These are phyloP conservation scores for Naganishia randhawae DNA, from an alignment of 768 basidiomycete genomes.

Conservation along the genomic window DNA sequence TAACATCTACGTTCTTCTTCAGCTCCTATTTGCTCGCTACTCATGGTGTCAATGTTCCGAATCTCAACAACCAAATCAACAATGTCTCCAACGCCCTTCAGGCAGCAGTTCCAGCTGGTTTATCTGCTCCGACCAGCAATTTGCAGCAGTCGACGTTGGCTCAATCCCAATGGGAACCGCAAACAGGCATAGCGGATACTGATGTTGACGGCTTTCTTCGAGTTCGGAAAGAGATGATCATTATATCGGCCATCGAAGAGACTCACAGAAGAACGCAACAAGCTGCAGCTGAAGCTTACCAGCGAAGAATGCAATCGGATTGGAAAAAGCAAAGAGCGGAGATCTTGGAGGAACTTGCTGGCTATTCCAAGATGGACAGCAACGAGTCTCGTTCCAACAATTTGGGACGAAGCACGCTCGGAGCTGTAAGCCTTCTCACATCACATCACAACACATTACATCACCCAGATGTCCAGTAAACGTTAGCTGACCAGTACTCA, in stretches of 20 bases:
- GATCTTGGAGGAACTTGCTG: constrained; percentile 28
- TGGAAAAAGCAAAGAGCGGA: constrained; percentile 28
- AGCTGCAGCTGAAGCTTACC: constrained; percentile 30
- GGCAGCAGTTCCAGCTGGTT: constrained; percentile 64
- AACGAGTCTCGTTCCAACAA: neutral
- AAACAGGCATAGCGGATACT: constrained; percentile 84
- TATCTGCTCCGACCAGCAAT: constrained; percentile 61
- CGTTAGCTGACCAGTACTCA: neutral
- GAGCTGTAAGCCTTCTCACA: neutral
- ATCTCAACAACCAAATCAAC: constrained; percentile 69
- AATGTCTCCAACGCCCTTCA: constrained; percentile 35
- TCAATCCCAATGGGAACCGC: constrained; percentile 73
- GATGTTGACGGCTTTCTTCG: constrained; percentile 90
- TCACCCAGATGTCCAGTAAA: too few relatives aligned
- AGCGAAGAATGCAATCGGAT: constrained; percentile 19
- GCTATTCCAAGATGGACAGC: constrained; percentile 13
- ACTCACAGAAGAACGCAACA: constrained; percentile 62
- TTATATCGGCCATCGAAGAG: constrained; percentile 90
- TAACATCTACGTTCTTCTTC: neutral
- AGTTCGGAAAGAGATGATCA: constrained; percentile 90
- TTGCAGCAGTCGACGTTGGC: constrained; percentile 67
- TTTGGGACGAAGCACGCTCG: constrained; percentile 15
- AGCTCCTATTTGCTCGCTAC: constrained; percentile 77
- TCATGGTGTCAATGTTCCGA: constrained; percentile 88
- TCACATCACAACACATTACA: neutral